phyloP scores from a whole-genome alignment of 2,329 filamentous ascomycete species.

The Balansia obtecta region DNA sequence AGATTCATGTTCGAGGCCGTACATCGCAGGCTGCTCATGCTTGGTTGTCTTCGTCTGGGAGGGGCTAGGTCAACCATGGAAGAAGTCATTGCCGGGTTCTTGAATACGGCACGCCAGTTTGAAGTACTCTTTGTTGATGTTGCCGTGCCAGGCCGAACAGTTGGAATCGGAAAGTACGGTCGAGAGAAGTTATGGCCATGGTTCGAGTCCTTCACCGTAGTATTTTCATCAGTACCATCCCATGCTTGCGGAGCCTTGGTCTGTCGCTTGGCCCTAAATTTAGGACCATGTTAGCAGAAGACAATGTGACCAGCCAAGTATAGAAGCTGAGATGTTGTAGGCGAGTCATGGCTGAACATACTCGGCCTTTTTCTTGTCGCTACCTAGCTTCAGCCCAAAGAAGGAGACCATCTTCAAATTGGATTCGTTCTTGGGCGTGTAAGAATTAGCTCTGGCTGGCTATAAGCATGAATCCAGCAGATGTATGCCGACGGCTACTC shows the following conservation, averaged over 20 bases:
- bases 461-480: background rate
- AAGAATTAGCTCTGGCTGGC: background rate
- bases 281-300: background rate
- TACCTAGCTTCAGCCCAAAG: slow-evolving; percentile 43
- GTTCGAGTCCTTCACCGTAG: slow-evolving; percentile 22
- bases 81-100: slow-evolving; percentile 23
- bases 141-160: slow-evolving; percentile 28
- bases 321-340: background rate
- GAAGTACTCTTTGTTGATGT: slow-evolving; percentile 19
- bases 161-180: slow-evolving; percentile 15
- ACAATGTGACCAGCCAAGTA: background rate
- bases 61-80: slow-evolving; percentile 33
- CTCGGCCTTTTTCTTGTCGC: slow-evolving; percentile 45
- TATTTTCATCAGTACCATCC: slow-evolving; percentile 22
- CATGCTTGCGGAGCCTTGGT: slow-evolving; percentile 13
- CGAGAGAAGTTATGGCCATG: slow-evolving; percentile 24
- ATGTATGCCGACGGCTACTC: background rate
- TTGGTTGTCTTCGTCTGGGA: slow-evolving; percentile 17
- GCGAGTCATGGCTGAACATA: slow-evolving; percentile 12
- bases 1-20: slow-evolving; percentile 28
- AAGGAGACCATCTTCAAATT: slow-evolving; percentile 41
- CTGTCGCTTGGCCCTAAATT: slow-evolving; percentile 7
- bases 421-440: background rate
- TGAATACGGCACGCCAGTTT: slow-evolving; percentile 23
- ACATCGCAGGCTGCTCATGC: slow-evolving; percentile 17